Base-by-base conservation (phyloP, 495 filamentous ascomycete species). In the Penicillium silybi region DNA sequence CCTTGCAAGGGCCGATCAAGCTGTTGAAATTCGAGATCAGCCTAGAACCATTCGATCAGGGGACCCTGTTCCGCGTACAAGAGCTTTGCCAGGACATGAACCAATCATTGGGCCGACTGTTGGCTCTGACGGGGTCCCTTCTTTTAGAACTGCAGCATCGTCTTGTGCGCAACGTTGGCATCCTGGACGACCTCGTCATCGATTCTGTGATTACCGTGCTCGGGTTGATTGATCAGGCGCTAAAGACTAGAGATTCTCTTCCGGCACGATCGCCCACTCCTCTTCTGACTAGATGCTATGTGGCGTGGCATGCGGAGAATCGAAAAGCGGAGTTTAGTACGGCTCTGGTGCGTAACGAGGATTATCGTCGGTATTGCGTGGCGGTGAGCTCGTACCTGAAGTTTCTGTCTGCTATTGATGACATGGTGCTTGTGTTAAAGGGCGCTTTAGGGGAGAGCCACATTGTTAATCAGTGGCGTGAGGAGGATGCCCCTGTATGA, bases 281-380 rank as follows among this genome's bases (percentile, higher is more conserved):
- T 10, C 29, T 32, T 13, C 29, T 32, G 4, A 32, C 1, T 13
- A 10, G 29, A 32, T 32, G 29, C 11, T 32, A 32, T 15, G 29
- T 32, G 13, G 10, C 8, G 1, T 32, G 29, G 29, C 29, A 32
- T 11, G 29, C 29, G 9, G 9, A 32, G 29, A 10, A 32, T 20
- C 43, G 26, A 2, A 17, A n/a, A 13, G 26, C 43, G 18, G 43
- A 45, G 43, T 26, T 45, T 9, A 45, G 43, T 27, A 45, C 43
- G 22, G 43, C 6, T 16, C 25, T 45, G 26, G 43, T 45, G 26
- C 43, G 43, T 4, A 45, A 16, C 25, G 43, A 45, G 13, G 26
- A 45, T 16, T 45, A 45, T 16, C 43, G 43, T 32, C 43, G 43
- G 8, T 45, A 45, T 19, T 45, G 43, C 26, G 43, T 45, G 8